Percentiles rank a stretch among this genome's conserved stretches.
These are phyloP conservation scores for Chrysoporthe puriensis DNA, from an alignment of 2,329 filamentous ascomycete species.

Conservation along the genomic window DNA sequence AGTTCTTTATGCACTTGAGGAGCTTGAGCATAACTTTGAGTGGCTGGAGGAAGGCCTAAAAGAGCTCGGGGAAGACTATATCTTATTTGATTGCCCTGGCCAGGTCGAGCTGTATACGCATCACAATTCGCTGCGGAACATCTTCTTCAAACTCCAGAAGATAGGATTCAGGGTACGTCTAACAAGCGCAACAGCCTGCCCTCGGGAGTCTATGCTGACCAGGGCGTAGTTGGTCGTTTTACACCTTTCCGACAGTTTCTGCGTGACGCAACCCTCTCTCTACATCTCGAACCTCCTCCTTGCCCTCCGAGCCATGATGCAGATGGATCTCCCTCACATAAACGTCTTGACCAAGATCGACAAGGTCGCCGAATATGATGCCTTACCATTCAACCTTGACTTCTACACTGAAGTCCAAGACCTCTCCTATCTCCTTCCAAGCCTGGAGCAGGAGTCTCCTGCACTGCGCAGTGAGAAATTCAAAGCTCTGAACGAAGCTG, in stretches of 20 bases:
- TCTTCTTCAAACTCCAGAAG: slow-evolving; percentile 90
- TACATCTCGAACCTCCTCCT: slow-evolving; percentile 95
- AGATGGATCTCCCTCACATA: slow-evolving; percentile 94
- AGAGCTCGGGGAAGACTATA: slow-evolving; percentile 83
- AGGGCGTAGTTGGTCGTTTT: slow-evolving; percentile 78
- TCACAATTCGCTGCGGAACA: slow-evolving; percentile 86
- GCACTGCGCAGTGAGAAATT: slow-evolving; percentile 75
- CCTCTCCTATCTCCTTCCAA: slow-evolving; percentile 79
- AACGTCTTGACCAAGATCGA: slow-evolving; percentile 99
- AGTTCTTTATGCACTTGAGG: slow-evolving; percentile 90
- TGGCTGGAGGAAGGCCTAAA: slow-evolving; percentile 86
- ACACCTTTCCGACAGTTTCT: slow-evolving; percentile 92
- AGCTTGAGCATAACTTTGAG: slow-evolving; percentile 90
- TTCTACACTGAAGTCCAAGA: slow-evolving; percentile 98
- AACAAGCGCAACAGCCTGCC: slow-evolving; percentile 4
- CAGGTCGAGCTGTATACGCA: slow-evolving; percentile 98
- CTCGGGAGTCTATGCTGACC: not conserved
- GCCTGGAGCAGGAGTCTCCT: slow-evolving; percentile 78
- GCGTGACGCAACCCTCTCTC: slow-evolving; percentile 87
- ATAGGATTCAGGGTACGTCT: slow-evolving; percentile 83
- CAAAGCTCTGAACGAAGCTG: slow-evolving; percentile 79
- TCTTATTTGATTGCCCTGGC: slow-evolving; percentile 94
- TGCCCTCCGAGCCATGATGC: slow-evolving; percentile 93
- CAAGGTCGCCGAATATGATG: slow-evolving; percentile 82
- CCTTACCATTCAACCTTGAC: slow-evolving; percentile 91